A percentile compares a stretch with the other conserved stretches of the same genome.
Conservation (phyloP, 768 basidiomycete genomes). For the Mycena albidolilacea region DNA sequence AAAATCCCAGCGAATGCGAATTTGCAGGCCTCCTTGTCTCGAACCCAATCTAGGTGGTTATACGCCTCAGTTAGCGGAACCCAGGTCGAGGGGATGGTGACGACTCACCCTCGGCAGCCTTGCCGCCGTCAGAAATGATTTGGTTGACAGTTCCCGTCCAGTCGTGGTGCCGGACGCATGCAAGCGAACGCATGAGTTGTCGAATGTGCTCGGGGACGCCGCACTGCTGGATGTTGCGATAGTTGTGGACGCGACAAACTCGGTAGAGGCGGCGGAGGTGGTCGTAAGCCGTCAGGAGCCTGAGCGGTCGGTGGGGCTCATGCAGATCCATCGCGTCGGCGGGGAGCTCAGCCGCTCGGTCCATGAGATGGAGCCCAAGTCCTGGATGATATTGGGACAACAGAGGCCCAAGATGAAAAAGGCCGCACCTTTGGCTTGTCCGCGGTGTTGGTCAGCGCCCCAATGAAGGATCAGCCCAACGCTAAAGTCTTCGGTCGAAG, state of each 20-base stretch:
- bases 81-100: no score
- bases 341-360: background rate
- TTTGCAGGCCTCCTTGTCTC: no score
- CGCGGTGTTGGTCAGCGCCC: no score
- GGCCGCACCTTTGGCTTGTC: no score
- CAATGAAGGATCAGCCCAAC: background rate
- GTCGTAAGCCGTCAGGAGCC: background rate
- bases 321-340: background rate
- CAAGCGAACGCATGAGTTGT: background rate
- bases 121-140: no score
- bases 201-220: background rate
- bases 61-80: no score
- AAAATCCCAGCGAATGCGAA: no score
- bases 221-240: background rate
- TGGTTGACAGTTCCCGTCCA: no score
- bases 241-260: background rate
- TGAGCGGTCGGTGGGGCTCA: background rate
- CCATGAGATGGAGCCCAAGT: background rate
- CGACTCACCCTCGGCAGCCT: no score
- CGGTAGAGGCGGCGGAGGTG: background rate
- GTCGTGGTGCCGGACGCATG: background rate
- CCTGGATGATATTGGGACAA: background rate
- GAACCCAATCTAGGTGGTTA: no score
- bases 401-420: no score
- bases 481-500: background rate